phyloP scores from a whole-genome alignment of 352 stramenopile genomes.

The Globisporangium apiculatum region DNA sequence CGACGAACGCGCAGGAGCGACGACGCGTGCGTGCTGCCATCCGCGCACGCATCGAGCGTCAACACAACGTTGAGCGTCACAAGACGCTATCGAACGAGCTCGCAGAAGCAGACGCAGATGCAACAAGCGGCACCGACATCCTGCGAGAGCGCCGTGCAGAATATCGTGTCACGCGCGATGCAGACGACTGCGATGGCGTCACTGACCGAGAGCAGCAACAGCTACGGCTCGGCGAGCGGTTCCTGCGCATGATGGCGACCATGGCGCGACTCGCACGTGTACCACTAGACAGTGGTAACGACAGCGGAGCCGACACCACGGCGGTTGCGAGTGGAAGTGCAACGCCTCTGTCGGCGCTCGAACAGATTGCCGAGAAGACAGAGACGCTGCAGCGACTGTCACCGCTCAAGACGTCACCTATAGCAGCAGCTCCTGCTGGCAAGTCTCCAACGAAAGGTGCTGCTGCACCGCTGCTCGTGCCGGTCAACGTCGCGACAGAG shows the following conservation, averaged over 20 bases:
- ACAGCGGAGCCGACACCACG: not conserved
- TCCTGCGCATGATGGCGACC: slow-evolving; percentile 48
- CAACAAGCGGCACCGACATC: not conserved
- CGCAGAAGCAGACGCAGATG: not conserved
- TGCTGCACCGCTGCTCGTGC: slow-evolving; percentile 1
- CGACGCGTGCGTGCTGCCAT: not conserved
- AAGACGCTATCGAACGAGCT: not conserved
- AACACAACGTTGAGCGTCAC: not conserved
- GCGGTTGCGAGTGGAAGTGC: not conserved
- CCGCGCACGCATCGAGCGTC: not conserved
- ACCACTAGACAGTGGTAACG: not conserved
- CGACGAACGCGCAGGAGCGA: not conserved
- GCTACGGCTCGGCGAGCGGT: slow-evolving; percentile 41
- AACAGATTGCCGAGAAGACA: slow-evolving; percentile 5
- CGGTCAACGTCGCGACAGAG: slow-evolving; percentile 22
- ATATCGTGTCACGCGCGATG: not conserved
- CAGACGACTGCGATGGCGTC: not conserved
- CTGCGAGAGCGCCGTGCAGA: not conserved
- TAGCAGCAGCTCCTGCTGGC: not conserved
- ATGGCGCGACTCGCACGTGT: slow-evolving; percentile 32
- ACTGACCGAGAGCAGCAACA: slow-evolving; percentile 10
- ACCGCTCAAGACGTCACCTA: slow-evolving; percentile 1
- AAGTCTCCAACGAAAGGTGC: slow-evolving; percentile 5
- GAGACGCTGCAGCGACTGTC: slow-evolving; percentile 3
- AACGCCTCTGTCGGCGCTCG: not conserved